Conservation (phyloP, 768 basidiomycete genomes). For the Mycena haematopus region DNA sequence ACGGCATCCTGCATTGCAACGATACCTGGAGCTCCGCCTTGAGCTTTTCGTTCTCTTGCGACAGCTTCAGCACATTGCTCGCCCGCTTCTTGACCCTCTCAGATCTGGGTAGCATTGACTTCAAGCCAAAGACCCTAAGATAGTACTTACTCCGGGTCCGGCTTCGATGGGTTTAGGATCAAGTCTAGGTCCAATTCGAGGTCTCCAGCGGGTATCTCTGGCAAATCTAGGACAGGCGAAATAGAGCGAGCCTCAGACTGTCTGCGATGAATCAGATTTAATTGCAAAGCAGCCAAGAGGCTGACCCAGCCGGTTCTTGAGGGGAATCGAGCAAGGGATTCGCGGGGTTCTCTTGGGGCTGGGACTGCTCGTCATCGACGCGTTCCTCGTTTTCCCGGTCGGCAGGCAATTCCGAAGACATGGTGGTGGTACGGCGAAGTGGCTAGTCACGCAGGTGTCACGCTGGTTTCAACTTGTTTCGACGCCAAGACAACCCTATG, state of each 20-base stretch:
- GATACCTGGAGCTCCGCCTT: conserved; percentile 65
- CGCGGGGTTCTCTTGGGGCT: conserved; percentile 3
- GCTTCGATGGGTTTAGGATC: conserved; percentile 45
- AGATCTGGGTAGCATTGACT: conserved; percentile 40
- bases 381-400: conserved; percentile 7
- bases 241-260: conserved; percentile 29
- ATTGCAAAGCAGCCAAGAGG: conserved; percentile 19
- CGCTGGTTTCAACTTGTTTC: no score
- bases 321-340: conserved; percentile 28
- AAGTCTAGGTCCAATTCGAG: conserved; percentile 50
- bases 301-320: conserved; percentile 42
- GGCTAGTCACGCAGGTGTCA: neutral
- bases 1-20: conserved; percentile 1
- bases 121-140: conserved; percentile 31
- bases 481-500: no score
- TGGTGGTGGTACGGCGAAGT: neutral
- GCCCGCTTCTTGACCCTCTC: conserved; percentile 71
- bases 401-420: conserved; percentile 17
- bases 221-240: conserved; percentile 39
- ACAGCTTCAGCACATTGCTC: conserved; percentile 77
- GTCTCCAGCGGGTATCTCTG: conserved; percentile 61
- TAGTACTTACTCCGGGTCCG: conserved; percentile 55
- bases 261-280: conserved; percentile 29
- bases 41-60: conserved; percentile 81
- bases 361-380: conserved; percentile 9